Percentiles rank a stretch among this genome's conserved stretches.
phyloP scores from a whole-genome alignment of 345 rosid species.

The Noccaea bulbosa region DNA sequence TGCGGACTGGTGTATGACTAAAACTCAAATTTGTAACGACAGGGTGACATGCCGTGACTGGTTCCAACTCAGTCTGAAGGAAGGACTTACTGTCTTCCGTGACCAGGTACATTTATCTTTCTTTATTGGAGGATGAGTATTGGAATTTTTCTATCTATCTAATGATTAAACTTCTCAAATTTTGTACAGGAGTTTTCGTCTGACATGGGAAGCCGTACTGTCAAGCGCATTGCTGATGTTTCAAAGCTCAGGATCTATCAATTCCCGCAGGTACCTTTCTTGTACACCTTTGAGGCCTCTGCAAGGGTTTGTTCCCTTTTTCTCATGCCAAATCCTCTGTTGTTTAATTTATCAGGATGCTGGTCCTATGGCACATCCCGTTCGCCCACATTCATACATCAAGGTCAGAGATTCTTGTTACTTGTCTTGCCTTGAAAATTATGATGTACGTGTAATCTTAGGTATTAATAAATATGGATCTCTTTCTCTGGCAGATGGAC shows the following conservation, averaged over 20 bases:
- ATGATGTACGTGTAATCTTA: conserved; percentile 1
- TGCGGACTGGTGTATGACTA: conserved; percentile 15
- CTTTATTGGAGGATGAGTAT: conserved; percentile 11
- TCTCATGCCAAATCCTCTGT: not conserved
- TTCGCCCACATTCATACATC: conserved; percentile 96
- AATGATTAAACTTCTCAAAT: not conserved
- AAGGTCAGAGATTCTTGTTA: conserved; percentile 58
- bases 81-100: conserved; percentile 97
- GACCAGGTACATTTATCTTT: conserved; percentile 67
- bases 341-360: conserved; percentile 64
- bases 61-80: conserved; percentile 99
- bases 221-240: conserved; percentile 95
- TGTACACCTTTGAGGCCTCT: conserved; percentile 12
- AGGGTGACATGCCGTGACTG: conserved; percentile 99
- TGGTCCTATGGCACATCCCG: conserved; percentile 99
- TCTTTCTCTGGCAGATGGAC: conserved; percentile 75
- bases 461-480: conserved; percentile 30
- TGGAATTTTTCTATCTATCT: not conserved
- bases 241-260: conserved; percentile 87
- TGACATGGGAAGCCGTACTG: conserved; percentile 98
- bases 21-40: conserved; percentile 42
- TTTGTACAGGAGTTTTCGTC: conserved; percentile 88
- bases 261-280: conserved; percentile 76
- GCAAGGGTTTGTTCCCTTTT: conserved; percentile 5
- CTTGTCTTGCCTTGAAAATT: not conserved